Percentiles rank a stretch among this genome's conserved stretches.
phyloP scores from a whole-genome alignment of 2,329 filamentous ascomycete genomes.

The Fusarium bulbicola region DNA sequence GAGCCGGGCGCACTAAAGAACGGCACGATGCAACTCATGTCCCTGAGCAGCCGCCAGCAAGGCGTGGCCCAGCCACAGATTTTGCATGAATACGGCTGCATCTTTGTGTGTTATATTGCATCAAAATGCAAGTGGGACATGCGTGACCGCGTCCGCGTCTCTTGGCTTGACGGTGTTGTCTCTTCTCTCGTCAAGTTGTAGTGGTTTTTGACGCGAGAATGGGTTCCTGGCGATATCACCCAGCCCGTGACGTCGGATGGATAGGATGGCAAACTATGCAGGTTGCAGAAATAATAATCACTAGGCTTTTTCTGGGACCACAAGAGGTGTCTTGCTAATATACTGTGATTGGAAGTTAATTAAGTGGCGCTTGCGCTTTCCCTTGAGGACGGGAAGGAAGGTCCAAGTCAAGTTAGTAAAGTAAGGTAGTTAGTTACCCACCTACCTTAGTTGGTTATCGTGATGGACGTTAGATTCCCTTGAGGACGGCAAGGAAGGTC shows the following conservation, averaged over 20 bases:
- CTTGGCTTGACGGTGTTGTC: constrained; percentile 14
- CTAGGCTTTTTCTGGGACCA: constrained; percentile 4
- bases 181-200: constrained; percentile 23
- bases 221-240: constrained; percentile 21
- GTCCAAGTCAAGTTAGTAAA: neutral
- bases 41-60: constrained; percentile 4
- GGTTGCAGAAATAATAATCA: constrained; percentile 14
- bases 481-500: neutral
- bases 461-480: neutral
- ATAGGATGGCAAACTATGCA: constrained; percentile 21
- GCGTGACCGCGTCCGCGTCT: constrained; percentile 6
- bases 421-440: neutral
- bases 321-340: constrained; percentile 5
- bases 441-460: neutral
- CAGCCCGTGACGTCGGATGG: constrained; percentile 12
- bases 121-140: constrained; percentile 9
- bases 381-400: neutral
- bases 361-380: constrained; percentile 18
- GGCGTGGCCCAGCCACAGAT: constrained; percentile 3
- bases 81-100: constrained; percentile 6
- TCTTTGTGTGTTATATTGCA: constrained; percentile 1
- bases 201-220: constrained; percentile 2
- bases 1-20: constrained; percentile 19
- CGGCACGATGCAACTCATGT: constrained; percentile 18
- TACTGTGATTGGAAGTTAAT: constrained; percentile 19